phyloP scores from a whole-genome alignment of 2,329 filamentous ascomycete genomes.

The Calonectria leucothoes region DNA sequence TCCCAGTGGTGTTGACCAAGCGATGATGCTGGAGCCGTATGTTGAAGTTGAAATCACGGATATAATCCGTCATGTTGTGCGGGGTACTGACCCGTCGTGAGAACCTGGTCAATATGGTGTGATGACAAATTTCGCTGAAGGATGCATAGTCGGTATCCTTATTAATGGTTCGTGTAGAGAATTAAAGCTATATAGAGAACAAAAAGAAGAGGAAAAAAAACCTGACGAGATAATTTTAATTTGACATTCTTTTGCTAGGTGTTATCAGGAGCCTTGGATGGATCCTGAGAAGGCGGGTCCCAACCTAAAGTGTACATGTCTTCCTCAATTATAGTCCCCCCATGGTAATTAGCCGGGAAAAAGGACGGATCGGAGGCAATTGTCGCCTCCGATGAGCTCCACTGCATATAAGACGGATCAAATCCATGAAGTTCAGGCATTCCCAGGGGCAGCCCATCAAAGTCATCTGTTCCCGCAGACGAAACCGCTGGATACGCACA shows the following conservation, averaged over 20 bases:
- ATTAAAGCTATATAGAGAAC: neutral
- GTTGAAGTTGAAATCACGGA: neutral
- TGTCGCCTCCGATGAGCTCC: neutral
- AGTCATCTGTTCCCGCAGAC: neutral
- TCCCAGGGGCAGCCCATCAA: neutral
- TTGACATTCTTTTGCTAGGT: neutral
- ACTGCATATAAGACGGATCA: neutral
- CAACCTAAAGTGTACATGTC: neutral
- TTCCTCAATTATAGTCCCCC: neutral
- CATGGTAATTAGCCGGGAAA: neutral
- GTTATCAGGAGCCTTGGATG: neutral
- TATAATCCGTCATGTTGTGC: neutral
- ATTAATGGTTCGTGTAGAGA: neutral
- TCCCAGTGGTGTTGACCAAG: neutral
- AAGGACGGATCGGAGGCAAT: neutral
- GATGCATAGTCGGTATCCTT: neutral
- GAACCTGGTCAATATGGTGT: neutral
- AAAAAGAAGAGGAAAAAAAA: neutral
- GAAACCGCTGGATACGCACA: neutral
- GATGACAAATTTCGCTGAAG: neutral
- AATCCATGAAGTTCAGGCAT: neutral
- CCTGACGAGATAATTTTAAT: neutral
- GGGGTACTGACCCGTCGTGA: neutral
- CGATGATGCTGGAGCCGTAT: neutral
- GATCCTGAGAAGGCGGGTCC: neutral